A percentile compares a stretch with the other conserved stretches of the same genome.
Evolutionary conservation across 805 yeast genomes (phyloP).

Genomic region (Lipomyces japonicus): DNA sequence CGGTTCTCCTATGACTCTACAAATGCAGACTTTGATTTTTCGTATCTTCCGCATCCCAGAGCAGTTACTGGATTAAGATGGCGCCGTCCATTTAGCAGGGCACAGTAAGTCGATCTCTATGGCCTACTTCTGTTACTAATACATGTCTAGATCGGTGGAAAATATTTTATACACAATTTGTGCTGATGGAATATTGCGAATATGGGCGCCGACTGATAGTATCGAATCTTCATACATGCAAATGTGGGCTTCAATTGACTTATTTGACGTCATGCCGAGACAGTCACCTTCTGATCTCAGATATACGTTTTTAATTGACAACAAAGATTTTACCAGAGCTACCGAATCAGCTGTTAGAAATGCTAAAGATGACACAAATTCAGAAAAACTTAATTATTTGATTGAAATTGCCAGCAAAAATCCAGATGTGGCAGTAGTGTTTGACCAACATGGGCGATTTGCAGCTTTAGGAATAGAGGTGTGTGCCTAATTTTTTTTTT

Average conservation of each 20-base stretch:
- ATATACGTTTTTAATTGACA: conserved; percentile 25
- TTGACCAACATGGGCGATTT: conserved; percentile 29
- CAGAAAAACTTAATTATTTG: conserved; percentile 13
- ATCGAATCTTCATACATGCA: conserved; percentile 35
- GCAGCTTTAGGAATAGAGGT: conserved; percentile 29
- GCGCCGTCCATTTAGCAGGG: conserved; percentile 44
- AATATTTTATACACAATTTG: conserved; percentile 64
- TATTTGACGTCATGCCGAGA: conserved; percentile 31
- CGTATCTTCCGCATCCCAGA: conserved; percentile 62
- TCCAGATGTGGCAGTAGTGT: conserved; percentile 30
- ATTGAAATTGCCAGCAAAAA: conserved; percentile 26
- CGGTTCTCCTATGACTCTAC: conserved; percentile 65
- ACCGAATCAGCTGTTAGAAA: conserved; percentile 30
- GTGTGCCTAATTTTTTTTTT: not conserved
- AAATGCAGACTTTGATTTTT: conserved; percentile 57
- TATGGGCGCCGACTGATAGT: conserved; percentile 49
- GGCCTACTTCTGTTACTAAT: not conserved
- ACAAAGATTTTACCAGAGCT: conserved; percentile 30
- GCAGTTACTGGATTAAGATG: conserved; percentile 57
- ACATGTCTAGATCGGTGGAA: conserved; percentile 35
- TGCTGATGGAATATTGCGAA: conserved; percentile 54
- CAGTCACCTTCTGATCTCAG: conserved; percentile 11
- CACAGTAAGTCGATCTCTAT: conserved; percentile 28
- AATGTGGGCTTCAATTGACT: conserved; percentile 51
- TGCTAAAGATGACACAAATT: conserved; percentile 9